phyloP scores from a whole-genome alignment of 768 basidiomycete genomes.

The Boletus rufocinnamomeus region DNA sequence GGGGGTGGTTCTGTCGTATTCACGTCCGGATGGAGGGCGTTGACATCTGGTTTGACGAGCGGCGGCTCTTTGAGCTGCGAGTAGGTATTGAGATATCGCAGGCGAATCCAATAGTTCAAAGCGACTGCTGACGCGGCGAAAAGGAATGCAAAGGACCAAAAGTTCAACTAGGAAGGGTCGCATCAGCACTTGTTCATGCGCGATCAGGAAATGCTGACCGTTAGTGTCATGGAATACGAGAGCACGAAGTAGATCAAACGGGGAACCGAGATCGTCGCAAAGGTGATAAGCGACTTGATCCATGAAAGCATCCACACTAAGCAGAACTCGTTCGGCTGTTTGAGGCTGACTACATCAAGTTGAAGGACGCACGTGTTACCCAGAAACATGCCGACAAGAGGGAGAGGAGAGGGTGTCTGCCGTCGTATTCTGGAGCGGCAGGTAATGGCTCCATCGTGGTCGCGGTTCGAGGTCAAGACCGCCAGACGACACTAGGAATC shows the following conservation, averaged over 20 bases:
- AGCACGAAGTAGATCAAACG: conserved; percentile 73
- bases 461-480: conserved; percentile 7
- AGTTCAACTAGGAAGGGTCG: conserved; percentile 64
- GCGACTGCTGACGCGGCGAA: conserved; percentile 66
- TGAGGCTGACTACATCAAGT: conserved; percentile 2
- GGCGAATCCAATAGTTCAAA: conserved; percentile 84
- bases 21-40: conserved; percentile 90
- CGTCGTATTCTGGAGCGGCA: conserved; percentile 30
- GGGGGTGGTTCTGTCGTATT: conserved; percentile 72
- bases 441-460: conserved; percentile 30
- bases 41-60: conserved; percentile 77
- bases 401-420: conserved; percentile 72
- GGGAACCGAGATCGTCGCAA: conserved; percentile 83
- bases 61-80: conserved; percentile 80
- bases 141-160: conserved; percentile 85
- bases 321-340: conserved; percentile 5
- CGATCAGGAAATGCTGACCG: conserved; percentile 47
- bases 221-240: conserved; percentile 88
- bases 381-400: conserved; percentile 82
- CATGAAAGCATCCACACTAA: conserved; percentile 84
- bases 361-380: conserved; percentile 65
- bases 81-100: conserved; percentile 75
- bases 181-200: not conserved
- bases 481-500: not conserved
- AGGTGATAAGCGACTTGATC: conserved; percentile 70